Percentiles rank a stretch among this genome's conserved stretches.
phyloP scores from a whole-genome alignment of 805 yeast genomes.

The Starmerella lactis-condensi region DNA sequence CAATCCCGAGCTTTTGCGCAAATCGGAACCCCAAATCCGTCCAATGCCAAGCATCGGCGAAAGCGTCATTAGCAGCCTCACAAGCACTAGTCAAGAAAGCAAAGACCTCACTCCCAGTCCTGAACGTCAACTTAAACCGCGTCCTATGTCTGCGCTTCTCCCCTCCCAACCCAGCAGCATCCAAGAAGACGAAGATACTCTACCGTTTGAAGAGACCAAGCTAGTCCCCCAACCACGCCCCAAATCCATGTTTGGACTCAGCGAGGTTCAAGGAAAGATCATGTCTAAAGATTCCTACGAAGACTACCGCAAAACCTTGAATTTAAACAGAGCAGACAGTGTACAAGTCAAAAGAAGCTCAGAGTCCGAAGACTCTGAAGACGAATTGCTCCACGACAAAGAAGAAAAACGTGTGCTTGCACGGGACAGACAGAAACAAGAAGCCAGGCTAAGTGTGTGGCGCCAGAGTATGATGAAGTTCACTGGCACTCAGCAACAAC shows the following conservation, averaged over 20 bases:
- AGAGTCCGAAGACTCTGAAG: slow-evolving; percentile 23
- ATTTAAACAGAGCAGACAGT: too few relatives aligned
- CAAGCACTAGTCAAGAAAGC: too few relatives aligned
- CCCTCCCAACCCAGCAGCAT: too few relatives aligned
- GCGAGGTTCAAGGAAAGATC: slow-evolving; percentile 12
- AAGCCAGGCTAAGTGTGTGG: slow-evolving; percentile 25
- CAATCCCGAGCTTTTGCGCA: too few relatives aligned
- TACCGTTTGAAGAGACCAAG: slow-evolving; percentile 17
- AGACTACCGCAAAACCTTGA: slow-evolving; percentile 14
- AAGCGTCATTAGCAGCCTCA: too few relatives aligned
- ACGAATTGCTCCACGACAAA: slow-evolving; percentile 14
- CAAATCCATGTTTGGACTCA: slow-evolving; percentile 6
- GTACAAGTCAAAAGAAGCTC: background rate
- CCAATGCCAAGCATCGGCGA: too few relatives aligned
- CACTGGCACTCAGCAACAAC: slow-evolving; percentile 17
- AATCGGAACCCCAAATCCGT: too few relatives aligned
- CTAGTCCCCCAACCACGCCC: slow-evolving; percentile 13
- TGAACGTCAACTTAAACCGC: too few relatives aligned
- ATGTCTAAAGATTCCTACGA: slow-evolving; percentile 17
- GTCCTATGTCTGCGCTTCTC: too few relatives aligned
- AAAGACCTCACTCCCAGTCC: too few relatives aligned
- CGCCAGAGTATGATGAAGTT: slow-evolving; percentile 27
- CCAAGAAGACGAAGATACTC: slow-evolving; percentile 15
- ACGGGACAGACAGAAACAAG: slow-evolving; percentile 21
- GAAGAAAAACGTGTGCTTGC: slow-evolving; percentile 13